A percentile compares a stretch with the other conserved stretches of the same genome.
Conservation (phyloP, 129 eudicot genomes). For the Flaveria robusta region DNA sequence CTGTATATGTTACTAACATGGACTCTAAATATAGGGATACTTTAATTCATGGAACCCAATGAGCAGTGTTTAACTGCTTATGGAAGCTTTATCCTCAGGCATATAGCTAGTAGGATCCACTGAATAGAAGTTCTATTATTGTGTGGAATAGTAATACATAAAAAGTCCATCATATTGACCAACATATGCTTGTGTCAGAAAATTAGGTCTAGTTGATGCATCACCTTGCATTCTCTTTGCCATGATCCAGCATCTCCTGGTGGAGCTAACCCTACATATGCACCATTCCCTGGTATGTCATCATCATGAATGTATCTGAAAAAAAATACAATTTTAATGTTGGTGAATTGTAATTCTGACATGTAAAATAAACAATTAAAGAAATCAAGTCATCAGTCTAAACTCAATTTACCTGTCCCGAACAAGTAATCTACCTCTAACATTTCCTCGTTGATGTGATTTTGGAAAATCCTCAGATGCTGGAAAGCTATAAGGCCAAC, state of each 20-base stretch:
- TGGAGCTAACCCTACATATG: slow-evolving; percentile 60
- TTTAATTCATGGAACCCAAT: not conserved
- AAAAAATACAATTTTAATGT: not conserved
- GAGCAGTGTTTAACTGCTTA: not conserved
- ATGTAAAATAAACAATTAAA: not conserved
- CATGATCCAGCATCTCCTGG: slow-evolving; percentile 65
- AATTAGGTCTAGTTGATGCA: not conserved
- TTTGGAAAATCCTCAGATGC: slow-evolving; percentile 49
- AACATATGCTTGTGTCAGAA: not conserved
- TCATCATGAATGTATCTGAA: slow-evolving; percentile 40
- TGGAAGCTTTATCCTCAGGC: not conserved
- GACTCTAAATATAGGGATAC: not conserved
- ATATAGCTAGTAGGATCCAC: not conserved
- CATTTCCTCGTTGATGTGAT: slow-evolving; percentile 52
- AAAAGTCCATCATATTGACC: not conserved
- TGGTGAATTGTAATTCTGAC: not conserved
- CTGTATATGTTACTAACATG: not conserved
- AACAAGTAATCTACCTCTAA: slow-evolving; percentile 54
- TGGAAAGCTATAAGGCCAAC: slow-evolving; percentile 67
- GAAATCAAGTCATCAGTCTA: not conserved
- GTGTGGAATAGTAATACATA: not conserved
- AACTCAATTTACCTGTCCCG: slow-evolving; percentile 40
- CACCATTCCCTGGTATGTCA: slow-evolving; percentile 45
- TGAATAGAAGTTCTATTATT: not conserved
- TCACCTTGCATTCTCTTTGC: slow-evolving; percentile 67